Percentiles rank a stretch among this genome's conserved stretches.
These are phyloP conservation scores for Lolium rigidum DNA, from an alignment of 176 grass and related monocot genomes.

Conservation along the genomic window DNA sequence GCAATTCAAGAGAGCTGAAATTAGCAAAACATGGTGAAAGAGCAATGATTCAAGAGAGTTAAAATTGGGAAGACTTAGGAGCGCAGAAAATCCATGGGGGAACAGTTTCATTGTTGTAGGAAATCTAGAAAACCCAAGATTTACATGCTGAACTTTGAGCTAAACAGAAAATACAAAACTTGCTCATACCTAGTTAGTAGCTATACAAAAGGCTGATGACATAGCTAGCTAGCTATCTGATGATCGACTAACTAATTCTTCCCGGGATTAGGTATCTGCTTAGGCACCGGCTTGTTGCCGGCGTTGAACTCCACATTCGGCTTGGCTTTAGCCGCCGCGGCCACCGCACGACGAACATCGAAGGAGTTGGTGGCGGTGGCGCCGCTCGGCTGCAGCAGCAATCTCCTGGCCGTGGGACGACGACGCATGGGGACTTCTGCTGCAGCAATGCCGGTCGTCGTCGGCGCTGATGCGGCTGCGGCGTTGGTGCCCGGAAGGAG, in stretches of 20 bases:
- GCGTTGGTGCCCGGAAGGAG: neutral
- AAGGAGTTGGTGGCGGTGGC: constrained; percentile 35
- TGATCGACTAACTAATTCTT: constrained; percentile 56
- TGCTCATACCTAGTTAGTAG: constrained; percentile 9
- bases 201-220: neutral
- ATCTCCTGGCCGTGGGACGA: constrained; percentile 40
- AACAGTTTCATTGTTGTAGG: neutral
- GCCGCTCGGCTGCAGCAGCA: constrained; percentile 36
- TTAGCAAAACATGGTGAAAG: neutral
- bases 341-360: neutral
- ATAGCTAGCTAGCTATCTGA: neutral
- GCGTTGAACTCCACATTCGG: constrained; percentile 55
- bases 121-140: neutral
- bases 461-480: neutral
- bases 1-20: neutral
- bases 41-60: neutral
- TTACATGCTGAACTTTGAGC: constrained; percentile 1
- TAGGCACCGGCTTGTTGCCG: constrained; percentile 48
- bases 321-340: constrained; percentile 19
- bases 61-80: neutral
- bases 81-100: neutral
- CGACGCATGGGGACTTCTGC: neutral
- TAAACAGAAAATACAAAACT: neutral
- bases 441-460: neutral
- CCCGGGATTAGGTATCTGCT: constrained; percentile 46